Conservation (phyloP, 2,329 filamentous ascomycete genomes). For the Chaetomium strumarium region DNA sequence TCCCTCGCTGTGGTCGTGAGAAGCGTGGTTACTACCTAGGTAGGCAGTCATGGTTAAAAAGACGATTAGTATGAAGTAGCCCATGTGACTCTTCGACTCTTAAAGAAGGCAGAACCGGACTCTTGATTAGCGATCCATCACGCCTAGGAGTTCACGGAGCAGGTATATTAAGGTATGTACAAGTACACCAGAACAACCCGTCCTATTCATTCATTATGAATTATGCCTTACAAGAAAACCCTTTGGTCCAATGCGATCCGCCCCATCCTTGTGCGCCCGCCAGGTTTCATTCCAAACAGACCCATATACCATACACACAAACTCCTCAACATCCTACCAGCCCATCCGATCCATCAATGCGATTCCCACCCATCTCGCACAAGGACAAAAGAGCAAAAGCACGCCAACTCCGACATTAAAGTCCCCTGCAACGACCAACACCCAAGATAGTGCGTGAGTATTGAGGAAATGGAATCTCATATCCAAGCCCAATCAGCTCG, state of each 20-base stretch:
- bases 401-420: not conserved
- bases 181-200: not conserved
- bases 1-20: too few species aligned
- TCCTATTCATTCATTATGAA: slow-evolving; percentile 10
- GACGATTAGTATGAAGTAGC: too few species aligned
- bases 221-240: slow-evolving; percentile 9
- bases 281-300: slow-evolving; percentile 4
- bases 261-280: not conserved
- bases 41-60: too few species aligned
- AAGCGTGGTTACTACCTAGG: too few species aligned
- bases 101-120: too few species aligned
- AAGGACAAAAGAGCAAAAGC: not conserved
- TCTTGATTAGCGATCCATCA: too few species aligned
- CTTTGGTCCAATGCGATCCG: not conserved
- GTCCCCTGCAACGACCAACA: too few species aligned
- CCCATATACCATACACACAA: not conserved
- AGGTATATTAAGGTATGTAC: not conserved
- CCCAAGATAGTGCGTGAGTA: too few species aligned
- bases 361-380: not conserved
- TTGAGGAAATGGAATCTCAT: too few species aligned
- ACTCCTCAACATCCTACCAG: slow-evolving; percentile 5
- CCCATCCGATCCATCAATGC: not conserved
- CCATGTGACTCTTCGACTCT: too few species aligned
- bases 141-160: too few species aligned
- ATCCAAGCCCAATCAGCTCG: not conserved